Conservation (phyloP, 371 early-diverging fungal genomes). For the Sporodiniella umbellata region DNA sequence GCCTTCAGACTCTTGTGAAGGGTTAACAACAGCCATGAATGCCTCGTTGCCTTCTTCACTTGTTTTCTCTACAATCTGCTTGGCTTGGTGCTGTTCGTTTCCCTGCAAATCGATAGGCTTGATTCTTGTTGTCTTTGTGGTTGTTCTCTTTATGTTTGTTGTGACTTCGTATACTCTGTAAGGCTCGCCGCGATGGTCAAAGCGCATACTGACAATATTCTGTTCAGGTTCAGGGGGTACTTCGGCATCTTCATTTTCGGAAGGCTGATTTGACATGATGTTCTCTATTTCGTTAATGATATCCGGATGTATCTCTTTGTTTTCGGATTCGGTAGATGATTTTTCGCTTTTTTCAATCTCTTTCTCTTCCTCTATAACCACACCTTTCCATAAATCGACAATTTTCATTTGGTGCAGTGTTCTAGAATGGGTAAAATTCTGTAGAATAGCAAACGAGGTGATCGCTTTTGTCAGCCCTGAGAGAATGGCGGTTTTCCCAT, state of each 20-base stretch:
- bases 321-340: not conserved
- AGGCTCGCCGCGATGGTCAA: conserved; percentile 15
- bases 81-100: conserved; percentile 12
- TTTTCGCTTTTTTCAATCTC: conserved; percentile 4
- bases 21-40: conserved; percentile 36
- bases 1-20: not conserved
- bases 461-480: conserved; percentile 78
- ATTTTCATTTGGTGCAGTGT: conserved; percentile 45
- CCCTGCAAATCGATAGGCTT: conserved; percentile 30
- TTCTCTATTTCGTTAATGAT: conserved; percentile 40
- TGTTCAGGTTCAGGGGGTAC: no score
- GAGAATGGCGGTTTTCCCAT: conserved; percentile 68
- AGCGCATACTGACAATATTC: no score
- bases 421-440: conserved; percentile 71
- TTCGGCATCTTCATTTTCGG: not conserved
- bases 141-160: conserved; percentile 28
- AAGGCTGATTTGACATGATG: conserved; percentile 10
- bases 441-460: conserved; percentile 82
- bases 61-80: conserved; percentile 31
- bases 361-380: conserved; percentile 38
- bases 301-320: conserved; percentile 14
- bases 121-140: conserved; percentile 33
- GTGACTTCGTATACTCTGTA: conserved; percentile 37
- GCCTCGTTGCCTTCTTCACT: conserved; percentile 35
- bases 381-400: conserved; percentile 53